A percentile compares a stretch with the other conserved stretches of the same genome.
Evolutionary conservation across 116 monocot genomes (phyloP).

Genomic region (Cymodocea nodosa): DNA sequence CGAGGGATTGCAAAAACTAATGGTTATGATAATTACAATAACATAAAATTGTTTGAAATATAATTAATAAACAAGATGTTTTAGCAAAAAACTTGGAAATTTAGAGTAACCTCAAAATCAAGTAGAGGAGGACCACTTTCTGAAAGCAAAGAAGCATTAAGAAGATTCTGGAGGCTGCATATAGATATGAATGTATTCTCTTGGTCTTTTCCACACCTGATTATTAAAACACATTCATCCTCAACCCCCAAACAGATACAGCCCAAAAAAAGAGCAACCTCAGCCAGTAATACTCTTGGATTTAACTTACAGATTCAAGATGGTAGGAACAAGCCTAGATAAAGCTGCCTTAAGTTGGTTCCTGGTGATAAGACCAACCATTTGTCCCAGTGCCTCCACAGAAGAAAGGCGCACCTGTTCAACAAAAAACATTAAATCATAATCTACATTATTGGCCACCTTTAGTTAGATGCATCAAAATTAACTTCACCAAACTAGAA

Average conservation of each 20-base stretch:
- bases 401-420: slow-evolving; percentile 67
- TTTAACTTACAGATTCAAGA: slow-evolving; percentile 58
- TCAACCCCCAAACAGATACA: too few relatives aligned
- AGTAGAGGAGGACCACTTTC: slow-evolving; percentile 90
- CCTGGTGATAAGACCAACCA: slow-evolving; percentile 87
- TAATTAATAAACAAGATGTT: too few relatives aligned
- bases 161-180: slow-evolving; percentile 68
- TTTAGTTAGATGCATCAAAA: neutral
- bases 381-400: slow-evolving; percentile 88
- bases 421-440: neutral
- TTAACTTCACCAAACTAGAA: neutral
- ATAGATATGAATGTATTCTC: slow-evolving; percentile 60
- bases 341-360: slow-evolving; percentile 82
- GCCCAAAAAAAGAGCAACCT: too few relatives aligned
- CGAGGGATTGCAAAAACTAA: too few relatives aligned
- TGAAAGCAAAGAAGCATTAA: slow-evolving; percentile 67
- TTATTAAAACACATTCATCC: too few relatives aligned
- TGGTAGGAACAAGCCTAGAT: slow-evolving; percentile 65
- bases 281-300: neutral
- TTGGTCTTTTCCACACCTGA: slow-evolving; percentile 72
- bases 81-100: too few relatives aligned
- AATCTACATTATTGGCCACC: too few relatives aligned
- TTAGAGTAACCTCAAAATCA: slow-evolving; percentile 67
- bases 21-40: too few relatives aligned
- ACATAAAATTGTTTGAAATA: too few relatives aligned